Conservation (phyloP, 768 basidiomycete genomes). For the Leucocoprinus birnbaumii region DNA sequence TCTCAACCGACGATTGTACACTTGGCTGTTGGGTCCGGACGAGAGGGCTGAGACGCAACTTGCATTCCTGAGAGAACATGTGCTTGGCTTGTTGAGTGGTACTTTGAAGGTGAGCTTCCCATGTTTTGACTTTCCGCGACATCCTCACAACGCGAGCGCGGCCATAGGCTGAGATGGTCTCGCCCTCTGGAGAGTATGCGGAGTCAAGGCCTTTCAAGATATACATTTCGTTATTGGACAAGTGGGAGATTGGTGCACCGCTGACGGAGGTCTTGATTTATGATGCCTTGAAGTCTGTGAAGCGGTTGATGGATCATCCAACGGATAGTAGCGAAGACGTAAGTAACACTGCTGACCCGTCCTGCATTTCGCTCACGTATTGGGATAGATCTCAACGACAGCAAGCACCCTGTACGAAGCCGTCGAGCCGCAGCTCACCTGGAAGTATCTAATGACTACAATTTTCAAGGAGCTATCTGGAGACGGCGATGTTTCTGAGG, state of each 20-base stretch:
- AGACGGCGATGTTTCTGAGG: constrained; percentile 44
- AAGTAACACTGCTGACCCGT: constrained; percentile 17
- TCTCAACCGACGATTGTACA: constrained; percentile 87
- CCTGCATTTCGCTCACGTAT: background rate
- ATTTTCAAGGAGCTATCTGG: constrained; percentile 55
- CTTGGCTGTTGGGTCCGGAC: constrained; percentile 86
- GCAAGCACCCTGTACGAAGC: constrained; percentile 89
- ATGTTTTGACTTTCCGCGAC: background rate
- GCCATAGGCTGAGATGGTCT: constrained; percentile 70
- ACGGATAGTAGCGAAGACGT: constrained; percentile 64
- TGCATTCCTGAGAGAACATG: constrained; percentile 63
- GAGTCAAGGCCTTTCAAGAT: constrained; percentile 92
- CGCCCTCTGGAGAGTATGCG: constrained; percentile 67
- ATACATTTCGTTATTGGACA: constrained; percentile 91
- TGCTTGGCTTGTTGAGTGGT: constrained; percentile 64
- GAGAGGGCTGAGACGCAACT: constrained; percentile 78
- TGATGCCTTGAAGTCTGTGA: constrained; percentile 76
- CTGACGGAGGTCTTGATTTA: constrained; percentile 78
- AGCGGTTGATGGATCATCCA: constrained; percentile 47
- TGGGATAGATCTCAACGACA: constrained; percentile 66
- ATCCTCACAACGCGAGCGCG: background rate
- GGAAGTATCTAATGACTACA: constrained; percentile 68
- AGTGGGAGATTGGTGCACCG: constrained; percentile 90
- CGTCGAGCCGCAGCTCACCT: constrained; percentile 85
- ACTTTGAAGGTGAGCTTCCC: constrained; percentile 59